A percentile compares a stretch with the other conserved stretches of the same genome.
Conservation (phyloP, 2,329 filamentous ascomycete genomes). For the Clonostachys sp. region DNA sequence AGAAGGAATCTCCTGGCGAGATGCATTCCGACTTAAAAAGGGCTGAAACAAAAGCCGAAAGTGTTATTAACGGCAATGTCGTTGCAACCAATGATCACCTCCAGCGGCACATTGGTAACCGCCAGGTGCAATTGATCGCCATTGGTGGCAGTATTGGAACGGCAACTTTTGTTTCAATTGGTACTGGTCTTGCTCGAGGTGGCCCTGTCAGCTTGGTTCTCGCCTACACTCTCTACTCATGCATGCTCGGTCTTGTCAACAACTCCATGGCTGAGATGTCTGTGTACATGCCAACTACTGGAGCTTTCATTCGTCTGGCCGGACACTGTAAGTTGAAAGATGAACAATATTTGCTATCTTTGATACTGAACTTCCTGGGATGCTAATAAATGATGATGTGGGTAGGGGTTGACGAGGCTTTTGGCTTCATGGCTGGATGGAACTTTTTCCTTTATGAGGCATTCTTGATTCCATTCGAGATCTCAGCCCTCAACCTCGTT, state of each 20-base stretch:
- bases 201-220: constrained; percentile 42
- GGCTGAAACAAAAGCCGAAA: too few relatives aligned
- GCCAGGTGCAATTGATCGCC: constrained; percentile 47
- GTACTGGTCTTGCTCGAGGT: constrained; percentile 32
- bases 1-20: too few relatives aligned
- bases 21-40: too few relatives aligned
- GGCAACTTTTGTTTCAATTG: constrained; percentile 51
- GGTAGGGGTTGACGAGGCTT: constrained; percentile 49
- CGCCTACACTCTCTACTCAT: constrained; percentile 46
- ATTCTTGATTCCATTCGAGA: constrained; percentile 45
- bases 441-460: constrained; percentile 48
- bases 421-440: constrained; percentile 47
- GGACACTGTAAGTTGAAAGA: constrained; percentile 24
- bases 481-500: constrained; percentile 34
- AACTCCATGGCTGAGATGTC: constrained; percentile 58
- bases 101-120: constrained; percentile 37
- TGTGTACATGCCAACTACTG: constrained; percentile 50
- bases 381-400: constrained; percentile 13
- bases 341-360: too few relatives aligned
- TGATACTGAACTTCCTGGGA: too few relatives aligned
- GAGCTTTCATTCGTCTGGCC: constrained; percentile 54
- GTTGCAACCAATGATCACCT: constrained; percentile 3
- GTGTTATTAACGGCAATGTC: constrained; percentile 4
- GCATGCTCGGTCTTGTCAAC: constrained; percentile 52
- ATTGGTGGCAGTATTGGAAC: constrained; percentile 47